Base-by-base conservation (phyloP, 2,329 filamentous ascomycete genomes). In the Verticillium tricorpus region DNA sequence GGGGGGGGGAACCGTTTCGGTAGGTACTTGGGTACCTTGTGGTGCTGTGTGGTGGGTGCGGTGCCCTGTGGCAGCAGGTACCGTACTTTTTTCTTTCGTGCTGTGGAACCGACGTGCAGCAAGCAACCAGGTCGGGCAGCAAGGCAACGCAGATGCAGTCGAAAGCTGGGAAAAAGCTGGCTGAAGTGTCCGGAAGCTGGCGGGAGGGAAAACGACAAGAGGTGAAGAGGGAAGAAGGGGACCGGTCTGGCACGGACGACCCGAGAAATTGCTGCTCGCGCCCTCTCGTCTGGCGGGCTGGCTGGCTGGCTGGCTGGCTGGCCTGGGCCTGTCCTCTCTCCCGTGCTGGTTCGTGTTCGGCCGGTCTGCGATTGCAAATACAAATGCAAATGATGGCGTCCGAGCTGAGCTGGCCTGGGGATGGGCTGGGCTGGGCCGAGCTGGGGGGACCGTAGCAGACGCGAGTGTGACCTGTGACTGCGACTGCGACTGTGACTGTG, bases 141-240 rank as follows among this genome's bases (percentile, higher is more conserved):
- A 52, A 52, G 45, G 45, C 19, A 52, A 52, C 45, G n/a, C 19
- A 22, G 45, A 52, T 52, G 45, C 45, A 25, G 45, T 52, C 19
- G 45, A 22, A 25, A 52, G 5, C 8, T 12, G n/a, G n/a, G 19
- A 25, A 52, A 14, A n/a, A n/a, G n/a, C 22, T 52, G 12, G 8
- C 45, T 22, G 19, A 22, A 25, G 45, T 52, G 63, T 66, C 61
- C 64, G 32, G 31, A 58, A 61, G 60, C 60, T 63, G 56, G 61
- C 54, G 58, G 52, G 39, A 35, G 62, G 28, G 60, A 62, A 52
- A 60, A 64, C 50, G 61, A 57, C 37, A 63, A 58, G 59, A 56
- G 52, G 45, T 40, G 57, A 57, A 58, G 37, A 31, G 31, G 34
- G 31, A 52, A 59, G 56, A 62, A 63, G 61, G 61, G 45, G 45